Evolutionary conservation across 1,284 basidiomycete genomes (phyloP).

Genomic region (Tylopilus sp.): DNA sequence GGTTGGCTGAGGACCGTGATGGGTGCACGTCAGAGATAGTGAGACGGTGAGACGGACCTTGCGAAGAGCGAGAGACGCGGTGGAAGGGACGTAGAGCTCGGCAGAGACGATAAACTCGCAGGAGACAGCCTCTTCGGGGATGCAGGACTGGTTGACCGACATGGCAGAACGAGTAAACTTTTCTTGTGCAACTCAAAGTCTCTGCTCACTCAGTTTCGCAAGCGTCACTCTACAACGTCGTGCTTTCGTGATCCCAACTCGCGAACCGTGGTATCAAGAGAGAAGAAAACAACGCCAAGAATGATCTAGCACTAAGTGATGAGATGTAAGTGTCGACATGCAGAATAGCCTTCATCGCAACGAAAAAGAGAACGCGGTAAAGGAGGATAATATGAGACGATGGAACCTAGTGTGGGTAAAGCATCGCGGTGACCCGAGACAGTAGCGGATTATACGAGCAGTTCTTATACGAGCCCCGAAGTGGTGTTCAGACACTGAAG

Average conservation of each 20-base stretch:
- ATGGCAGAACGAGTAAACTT: slow-evolving; percentile 9
- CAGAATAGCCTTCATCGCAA: slow-evolving; percentile 17
- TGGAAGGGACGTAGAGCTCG: slow-evolving; percentile 62
- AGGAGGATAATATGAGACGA: slow-evolving; percentile 15
- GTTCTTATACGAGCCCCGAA: slow-evolving; percentile 1
- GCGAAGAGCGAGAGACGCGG: slow-evolving; percentile 48
- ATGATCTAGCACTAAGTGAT: slow-evolving; percentile 12
- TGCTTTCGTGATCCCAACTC: slow-evolving; percentile 1
- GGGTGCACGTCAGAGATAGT: neutral
- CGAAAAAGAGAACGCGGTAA: slow-evolving; percentile 8
- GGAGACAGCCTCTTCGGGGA: slow-evolving; percentile 7
- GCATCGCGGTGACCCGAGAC: slow-evolving; percentile 8
- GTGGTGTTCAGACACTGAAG: neutral
- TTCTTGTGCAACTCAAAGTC: neutral
- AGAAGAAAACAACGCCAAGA: slow-evolving; percentile 7
- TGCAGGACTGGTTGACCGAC: slow-evolving; percentile 16
- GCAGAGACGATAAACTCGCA: slow-evolving; percentile 50
- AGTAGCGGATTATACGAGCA: slow-evolving; percentile 16
- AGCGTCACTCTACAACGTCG: slow-evolving; percentile 3
- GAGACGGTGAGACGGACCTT: slow-evolving; percentile 44
- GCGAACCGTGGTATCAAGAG: slow-evolving; percentile 18
- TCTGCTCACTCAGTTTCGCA: neutral
- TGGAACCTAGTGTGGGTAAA: slow-evolving; percentile 11
- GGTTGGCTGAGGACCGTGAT: slow-evolving; percentile 25
- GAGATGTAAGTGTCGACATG: slow-evolving; percentile 8